Percentiles rank a stretch among this genome's conserved stretches.
Conservation (phyloP, 352 stramenopile genomes). For the Phytophthora colocasiae region DNA sequence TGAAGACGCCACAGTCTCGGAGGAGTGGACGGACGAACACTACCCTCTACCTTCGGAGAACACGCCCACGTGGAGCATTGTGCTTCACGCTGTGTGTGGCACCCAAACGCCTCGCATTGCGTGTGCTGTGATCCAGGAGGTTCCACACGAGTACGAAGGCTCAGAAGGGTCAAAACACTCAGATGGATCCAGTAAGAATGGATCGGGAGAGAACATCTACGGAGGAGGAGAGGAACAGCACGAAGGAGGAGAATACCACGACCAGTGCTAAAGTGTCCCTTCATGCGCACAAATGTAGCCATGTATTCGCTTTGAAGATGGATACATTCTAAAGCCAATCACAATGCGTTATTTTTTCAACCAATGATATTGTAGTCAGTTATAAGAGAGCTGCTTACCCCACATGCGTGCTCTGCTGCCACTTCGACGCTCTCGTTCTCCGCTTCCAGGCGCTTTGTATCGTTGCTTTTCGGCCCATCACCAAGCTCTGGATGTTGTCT, state of each 20-base stretch:
- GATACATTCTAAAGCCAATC: constrained; percentile 17
- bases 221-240: background rate
- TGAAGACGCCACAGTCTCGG: constrained; percentile 28
- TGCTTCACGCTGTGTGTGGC: constrained; percentile 69
- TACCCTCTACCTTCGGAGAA: constrained; percentile 53
- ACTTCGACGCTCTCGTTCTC: constrained; percentile 3
- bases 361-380: constrained; percentile 8
- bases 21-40: constrained; percentile 50
- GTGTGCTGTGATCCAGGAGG: constrained; percentile 40
- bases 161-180: background rate
- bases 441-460: background rate
- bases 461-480: constrained; percentile 7
- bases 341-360: constrained; percentile 10
- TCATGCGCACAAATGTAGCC: constrained; percentile 16
- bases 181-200: too few relatives aligned
- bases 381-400: background rate
- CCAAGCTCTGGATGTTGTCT: constrained; percentile 34
- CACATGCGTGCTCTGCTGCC: constrained; percentile 18
- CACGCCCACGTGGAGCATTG: constrained; percentile 62
- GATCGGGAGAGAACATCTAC: too few relatives aligned
- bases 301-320: constrained; percentile 2
- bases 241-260: background rate
- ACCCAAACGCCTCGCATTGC: constrained; percentile 52
- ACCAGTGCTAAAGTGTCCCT: constrained; percentile 8
- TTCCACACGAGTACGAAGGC: background rate